Evolutionary conservation across 1,284 basidiomycete genomes (phyloP).

Genomic region (Mycena citricolor): DNA sequence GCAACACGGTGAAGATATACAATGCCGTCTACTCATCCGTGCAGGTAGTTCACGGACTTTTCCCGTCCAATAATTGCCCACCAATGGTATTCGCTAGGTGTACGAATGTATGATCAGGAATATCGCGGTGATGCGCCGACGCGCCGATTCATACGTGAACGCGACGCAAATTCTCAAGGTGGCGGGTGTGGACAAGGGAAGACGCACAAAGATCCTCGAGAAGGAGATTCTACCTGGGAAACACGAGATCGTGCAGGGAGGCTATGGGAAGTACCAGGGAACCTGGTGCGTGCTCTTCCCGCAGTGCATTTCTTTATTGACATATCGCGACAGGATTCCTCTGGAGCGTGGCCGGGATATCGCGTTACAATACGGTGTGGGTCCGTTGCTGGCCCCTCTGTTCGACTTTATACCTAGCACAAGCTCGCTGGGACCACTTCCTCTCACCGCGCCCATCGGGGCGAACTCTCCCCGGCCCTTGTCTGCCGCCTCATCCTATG

Average conservation of each 20-base stretch:
- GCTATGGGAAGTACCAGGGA: constrained; percentile 99
- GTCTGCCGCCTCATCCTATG: constrained; percentile 53
- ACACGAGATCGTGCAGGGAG: constrained; percentile 99
- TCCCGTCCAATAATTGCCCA: constrained; percentile 13
- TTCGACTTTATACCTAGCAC: constrained; percentile 88
- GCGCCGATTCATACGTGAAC: constrained; percentile 93
- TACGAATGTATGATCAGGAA: constrained; percentile 97
- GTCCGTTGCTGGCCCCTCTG: constrained; percentile 79
- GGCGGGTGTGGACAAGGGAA: constrained; percentile 96
- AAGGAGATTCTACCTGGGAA: constrained; percentile 95
- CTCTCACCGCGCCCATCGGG: constrained; percentile 48
- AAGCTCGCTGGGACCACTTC: constrained; percentile 60
- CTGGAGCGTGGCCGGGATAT: constrained; percentile 88
- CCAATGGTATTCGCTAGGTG: constrained; percentile 57
- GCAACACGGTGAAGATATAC: constrained; percentile 75
- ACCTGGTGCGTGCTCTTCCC: constrained; percentile 72
- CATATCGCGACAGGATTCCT: constrained; percentile 70
- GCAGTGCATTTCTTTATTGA: constrained; percentile 1
- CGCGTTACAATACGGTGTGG: constrained; percentile 87
- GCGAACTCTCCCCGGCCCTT: constrained; percentile 50
- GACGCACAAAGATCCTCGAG: constrained; percentile 96
- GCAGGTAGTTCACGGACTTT: constrained; percentile 49
- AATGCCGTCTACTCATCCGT: constrained; percentile 88
- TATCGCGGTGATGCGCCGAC: constrained; percentile 96
- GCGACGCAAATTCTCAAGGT: constrained; percentile 99